Percentiles rank a stretch among this genome's conserved stretches.
phyloP scores from a whole-genome alignment of 2,329 filamentous ascomycete genomes.

The Hymenoscyphus fructigenus region DNA sequence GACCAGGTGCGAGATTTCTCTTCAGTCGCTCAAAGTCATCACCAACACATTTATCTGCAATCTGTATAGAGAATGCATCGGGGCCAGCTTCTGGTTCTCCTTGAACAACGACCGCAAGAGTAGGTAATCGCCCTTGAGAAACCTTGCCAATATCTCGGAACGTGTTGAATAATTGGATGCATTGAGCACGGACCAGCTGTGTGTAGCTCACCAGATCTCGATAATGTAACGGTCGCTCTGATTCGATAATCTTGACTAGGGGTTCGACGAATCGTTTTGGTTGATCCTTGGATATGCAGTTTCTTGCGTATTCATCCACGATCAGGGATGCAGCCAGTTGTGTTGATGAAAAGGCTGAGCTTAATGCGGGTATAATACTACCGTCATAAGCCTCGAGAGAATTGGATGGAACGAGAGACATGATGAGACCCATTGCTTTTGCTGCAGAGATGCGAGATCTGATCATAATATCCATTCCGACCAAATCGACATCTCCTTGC shows the following conservation, averaged over 20 bases:
- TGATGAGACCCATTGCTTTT: conserved; percentile 79
- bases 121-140: conserved; percentile 70
- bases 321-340: conserved; percentile 82
- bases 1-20: conserved; percentile 83
- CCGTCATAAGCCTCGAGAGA: conserved; percentile 64
- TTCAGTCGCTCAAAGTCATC: conserved; percentile 87
- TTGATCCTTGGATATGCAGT: conserved; percentile 48
- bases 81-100: conserved; percentile 90
- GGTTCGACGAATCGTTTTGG: conserved; percentile 60
- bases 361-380: conserved; percentile 63
- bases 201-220: conserved; percentile 87
- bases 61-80: conserved; percentile 82
- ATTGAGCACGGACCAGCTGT: conserved; percentile 86
- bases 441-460: conserved; percentile 87
- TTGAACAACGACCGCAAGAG: conserved; percentile 86
- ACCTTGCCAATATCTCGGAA: conserved; percentile 92
- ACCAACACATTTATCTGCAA: conserved; percentile 83
- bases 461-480: conserved; percentile 84
- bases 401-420: conserved; percentile 70
- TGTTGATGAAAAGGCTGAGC: conserved; percentile 76
- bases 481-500: conserved; percentile 91
- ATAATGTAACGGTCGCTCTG: conserved; percentile 78
- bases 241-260: conserved; percentile 75
- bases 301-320: conserved; percentile 83
- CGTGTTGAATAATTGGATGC: conserved; percentile 82